Evolutionary conservation across 192 early-diverging fungal genomes (phyloP), one percentile per base, ranked within the genome.

Genomic region (Borealophlyctis nickersoniae): DNA sequence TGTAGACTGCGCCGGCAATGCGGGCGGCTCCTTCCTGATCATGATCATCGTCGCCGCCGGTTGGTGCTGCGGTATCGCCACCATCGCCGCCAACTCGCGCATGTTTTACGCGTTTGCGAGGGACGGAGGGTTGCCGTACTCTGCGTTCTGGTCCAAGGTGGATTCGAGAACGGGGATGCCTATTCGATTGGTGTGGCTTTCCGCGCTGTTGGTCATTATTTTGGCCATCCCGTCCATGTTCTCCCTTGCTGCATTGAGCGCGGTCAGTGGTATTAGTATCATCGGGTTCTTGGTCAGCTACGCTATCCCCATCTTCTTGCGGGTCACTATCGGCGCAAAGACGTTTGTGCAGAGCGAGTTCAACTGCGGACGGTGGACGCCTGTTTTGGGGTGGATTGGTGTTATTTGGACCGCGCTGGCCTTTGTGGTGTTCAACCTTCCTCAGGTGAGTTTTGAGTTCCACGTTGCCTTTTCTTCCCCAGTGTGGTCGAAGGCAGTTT

Each of bases 91-190:
- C 48, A 79, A 76, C 68, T 73, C 73, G 27, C 64, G 79, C 45
- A 76, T 73, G 73, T 63, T 81, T 32, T 83, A 81, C 60, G 76
- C 81, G 4, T 78, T 82, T 59, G 69, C 78, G 58, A 75, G 81
- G 49, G 81, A 82, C 66, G 71, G 72, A 23, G 75, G 72, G 24
- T 66, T 83, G 35, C 78, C 81, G 30, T 54, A 52, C 30, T 76
- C 73, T 31, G 35, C 22, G 9, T 73, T 69, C 65, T 74, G 62
- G 61, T 23, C 49, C 48, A 54, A 65, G n/a, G 57, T 81, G 29
- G 66, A 83, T 72, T 14, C 33, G 11, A 56, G 54, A 24, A 60
- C 74, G 56, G 62, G 65, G 29, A 73, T 78, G 61, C 81, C 81
- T 39, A 49, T 81, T 49, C 67, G 71, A 34, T 49, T 67, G 31